Base-by-base conservation (phyloP, 495 filamentous ascomycete species). In the Penicillium diatomitis region DNA sequence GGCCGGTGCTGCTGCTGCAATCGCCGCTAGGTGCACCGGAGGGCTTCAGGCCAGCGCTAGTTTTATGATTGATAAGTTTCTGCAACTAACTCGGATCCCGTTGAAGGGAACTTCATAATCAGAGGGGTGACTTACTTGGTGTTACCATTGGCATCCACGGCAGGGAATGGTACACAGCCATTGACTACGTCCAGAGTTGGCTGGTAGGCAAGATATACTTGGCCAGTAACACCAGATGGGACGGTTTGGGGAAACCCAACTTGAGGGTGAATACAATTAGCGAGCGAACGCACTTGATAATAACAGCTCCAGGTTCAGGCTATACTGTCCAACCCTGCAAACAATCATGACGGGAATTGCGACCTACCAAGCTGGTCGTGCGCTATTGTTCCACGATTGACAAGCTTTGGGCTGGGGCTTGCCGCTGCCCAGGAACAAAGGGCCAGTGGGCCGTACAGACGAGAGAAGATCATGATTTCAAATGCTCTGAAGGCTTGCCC, bases 161-260 rank as follows among this genome's bases (percentile, higher is more conserved):
- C 75, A 2, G 76, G 74, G 56, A 77, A 78, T 1, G 76, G 76
- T 6, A 80, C 76, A 47, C 76, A 80, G 30, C 76, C 75, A 52
- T 73, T 74, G 7, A 60, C 60, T 6, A 80, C 75, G 1, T 77
- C 46, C 5, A 80, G 58, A 31, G 67, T 65, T 4, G 76, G 76
- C 51, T 80, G 60, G 50, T 76, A 80, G 10, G 69, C 70, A 20
- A 73, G 49, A 47, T 74, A 74, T 5, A 75, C 48, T 3, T 67
- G 61, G 0, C 76, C 76, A 0, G 47, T 51, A 0, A 60, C 58
- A 3, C 61, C 66, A n/a, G 55, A 58, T 0, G 76, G 76, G 1
- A 78, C 70, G 0, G 72, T 73, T 49, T 77, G 50, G 3, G 62
- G 20, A 47, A 80, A 73, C 0, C 70, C 73, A 33, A 73, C 73